A percentile compares a stretch with the other conserved stretches of the same genome.
These are phyloP conservation scores for Crithidia acanthocephali DNA, from an alignment of 208 protist genomes.

Conservation along the genomic window DNA sequence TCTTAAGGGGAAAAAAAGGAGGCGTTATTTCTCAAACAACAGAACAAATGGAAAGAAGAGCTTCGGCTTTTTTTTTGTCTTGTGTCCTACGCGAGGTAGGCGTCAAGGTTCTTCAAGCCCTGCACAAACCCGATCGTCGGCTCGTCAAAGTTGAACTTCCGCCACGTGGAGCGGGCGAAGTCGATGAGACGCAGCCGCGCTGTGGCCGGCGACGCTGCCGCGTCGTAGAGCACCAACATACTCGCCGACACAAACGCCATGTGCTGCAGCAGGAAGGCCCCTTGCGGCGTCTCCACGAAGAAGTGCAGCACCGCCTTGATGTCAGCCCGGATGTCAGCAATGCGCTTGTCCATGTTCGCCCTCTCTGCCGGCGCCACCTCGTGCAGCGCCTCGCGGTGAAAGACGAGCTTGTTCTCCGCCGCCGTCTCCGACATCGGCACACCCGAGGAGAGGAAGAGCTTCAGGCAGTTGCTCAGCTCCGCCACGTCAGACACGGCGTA, in stretches of 20 bases:
- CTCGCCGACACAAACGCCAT: constrained; percentile 82
- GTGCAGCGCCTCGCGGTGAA: not conserved
- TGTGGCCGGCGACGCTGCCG: constrained; percentile 10
- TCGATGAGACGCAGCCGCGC: constrained; percentile 67
- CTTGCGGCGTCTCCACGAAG: constrained; percentile 51
- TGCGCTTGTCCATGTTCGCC: constrained; percentile 22
- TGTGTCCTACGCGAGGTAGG: constrained; percentile 20
- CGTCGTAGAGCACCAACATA: constrained; percentile 75
- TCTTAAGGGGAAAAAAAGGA: no score
- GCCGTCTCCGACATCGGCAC: constrained; percentile 12
- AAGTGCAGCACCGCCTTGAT: constrained; percentile 53
- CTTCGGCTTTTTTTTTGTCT: no score
- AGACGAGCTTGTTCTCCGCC: constrained; percentile 16
- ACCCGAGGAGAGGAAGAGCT: constrained; percentile 48
- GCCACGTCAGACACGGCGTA: constrained; percentile 40
- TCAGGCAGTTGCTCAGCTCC: constrained; percentile 41
- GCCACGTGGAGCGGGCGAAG: constrained; percentile 60
- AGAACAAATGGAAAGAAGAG: no score
- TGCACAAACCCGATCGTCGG: constrained; percentile 61
- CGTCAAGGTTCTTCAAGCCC: constrained; percentile 49
- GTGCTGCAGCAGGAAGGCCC: constrained; percentile 47
- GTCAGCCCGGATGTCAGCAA: constrained; percentile 16
- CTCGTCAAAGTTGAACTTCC: constrained; percentile 72
- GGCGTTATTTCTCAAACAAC: no score
- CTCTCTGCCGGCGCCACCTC: not conserved